A percentile compares a stretch with the other conserved stretches of the same genome.
These are phyloP conservation scores for Geotrichum histeridarum DNA, from an alignment of 1,139 yeast species.

Conservation along the genomic window DNA sequence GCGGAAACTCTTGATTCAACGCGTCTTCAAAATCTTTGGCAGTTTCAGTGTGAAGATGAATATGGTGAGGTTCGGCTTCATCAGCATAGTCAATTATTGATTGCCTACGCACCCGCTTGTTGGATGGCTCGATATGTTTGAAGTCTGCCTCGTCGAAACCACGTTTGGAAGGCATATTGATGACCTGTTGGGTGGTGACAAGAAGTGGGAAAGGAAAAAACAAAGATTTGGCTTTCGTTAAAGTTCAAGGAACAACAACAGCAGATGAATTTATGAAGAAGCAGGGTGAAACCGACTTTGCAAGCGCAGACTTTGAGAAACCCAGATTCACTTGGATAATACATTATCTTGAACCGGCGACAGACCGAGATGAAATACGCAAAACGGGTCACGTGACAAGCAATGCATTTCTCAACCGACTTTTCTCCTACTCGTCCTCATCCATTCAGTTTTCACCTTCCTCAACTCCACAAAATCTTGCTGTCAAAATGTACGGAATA, in stretches of 20 bases:
- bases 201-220: neutral
- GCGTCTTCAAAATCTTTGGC: constrained; percentile 4
- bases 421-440: no score
- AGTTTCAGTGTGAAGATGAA: constrained; percentile 1
- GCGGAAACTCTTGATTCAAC: constrained; percentile 1
- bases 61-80: constrained; percentile 1
- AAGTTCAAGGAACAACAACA: neutral
- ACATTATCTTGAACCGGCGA: no score
- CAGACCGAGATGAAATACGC: no score
- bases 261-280: neutral
- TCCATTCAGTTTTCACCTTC: neutral
- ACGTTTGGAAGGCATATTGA: constrained; percentile 2
- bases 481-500: constrained; percentile 1
- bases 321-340: no score
- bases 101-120: constrained; percentile 1
- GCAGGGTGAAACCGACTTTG: no score
- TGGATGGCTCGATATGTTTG: neutral
- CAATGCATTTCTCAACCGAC: no score
- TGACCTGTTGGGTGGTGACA: neutral
- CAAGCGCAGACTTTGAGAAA: no score
- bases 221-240: neutral
- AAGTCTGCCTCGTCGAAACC: neutral
- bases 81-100: constrained; percentile 6
- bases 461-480: neutral
- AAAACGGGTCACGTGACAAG: no score